Conservation (phyloP, 2,329 filamentous ascomycete genomes). For the Colletotrichum sp. region DNA sequence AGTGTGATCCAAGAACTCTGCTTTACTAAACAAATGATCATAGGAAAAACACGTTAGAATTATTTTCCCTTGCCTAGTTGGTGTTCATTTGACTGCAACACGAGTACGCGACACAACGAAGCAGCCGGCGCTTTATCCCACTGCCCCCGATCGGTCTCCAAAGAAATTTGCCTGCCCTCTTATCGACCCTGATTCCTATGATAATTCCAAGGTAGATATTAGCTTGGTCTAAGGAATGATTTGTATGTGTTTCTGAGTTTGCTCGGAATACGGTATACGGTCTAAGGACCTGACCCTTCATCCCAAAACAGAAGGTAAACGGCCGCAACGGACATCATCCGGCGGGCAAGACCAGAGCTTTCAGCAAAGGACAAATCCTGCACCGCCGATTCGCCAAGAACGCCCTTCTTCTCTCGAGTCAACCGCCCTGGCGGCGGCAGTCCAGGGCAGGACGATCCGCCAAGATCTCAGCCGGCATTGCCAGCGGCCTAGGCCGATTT, state of each 20-base stretch:
- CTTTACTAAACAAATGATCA: rapidly evolving
- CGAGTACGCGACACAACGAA: neutral
- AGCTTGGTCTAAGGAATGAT: neutral
- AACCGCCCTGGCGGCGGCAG: neutral
- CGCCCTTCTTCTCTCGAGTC: neutral
- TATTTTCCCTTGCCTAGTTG: neutral
- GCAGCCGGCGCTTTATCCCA: neutral
- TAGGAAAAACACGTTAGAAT: rapidly evolving
- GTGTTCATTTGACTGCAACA: neutral
- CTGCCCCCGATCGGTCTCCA: neutral
- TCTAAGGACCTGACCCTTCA: rapidly evolving
- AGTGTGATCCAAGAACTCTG: neutral
- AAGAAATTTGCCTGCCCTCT: neutral
- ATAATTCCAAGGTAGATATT: neutral
- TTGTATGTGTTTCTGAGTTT: neutral
- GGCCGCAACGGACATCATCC: neutral
- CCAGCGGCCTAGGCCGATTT: neutral
- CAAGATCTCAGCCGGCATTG: neutral
- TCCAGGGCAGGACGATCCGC: neutral
- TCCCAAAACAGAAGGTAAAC: neutral
- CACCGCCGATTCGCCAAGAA: neutral
- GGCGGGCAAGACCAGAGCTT: neutral
- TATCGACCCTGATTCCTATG: rapidly evolving
- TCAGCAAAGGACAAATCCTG: neutral
- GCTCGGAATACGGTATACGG: neutral